These are phyloP conservation scores for Stagonosporopsis tanaceti DNA, from an alignment of 2,329 filamentous ascomycete genomes.

Conservation along the genomic window DNA sequence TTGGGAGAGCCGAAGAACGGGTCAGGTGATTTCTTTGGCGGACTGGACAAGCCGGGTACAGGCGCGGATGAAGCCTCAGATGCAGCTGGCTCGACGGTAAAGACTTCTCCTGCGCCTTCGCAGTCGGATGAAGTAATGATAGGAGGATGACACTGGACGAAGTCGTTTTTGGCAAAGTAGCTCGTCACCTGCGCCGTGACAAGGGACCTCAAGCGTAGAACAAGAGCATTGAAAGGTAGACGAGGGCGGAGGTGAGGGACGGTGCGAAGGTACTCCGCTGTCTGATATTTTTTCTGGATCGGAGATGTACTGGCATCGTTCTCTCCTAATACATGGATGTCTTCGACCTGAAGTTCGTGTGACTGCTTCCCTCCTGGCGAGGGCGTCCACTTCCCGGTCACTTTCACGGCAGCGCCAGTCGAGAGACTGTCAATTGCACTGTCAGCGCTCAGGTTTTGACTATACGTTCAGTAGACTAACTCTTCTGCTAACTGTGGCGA, in stretches of 20 bases:
- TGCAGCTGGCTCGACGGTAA: conserved; percentile 64
- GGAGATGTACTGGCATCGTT: conserved; percentile 88
- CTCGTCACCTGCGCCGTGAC: conserved; percentile 74
- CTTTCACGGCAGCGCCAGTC: conserved; percentile 79
- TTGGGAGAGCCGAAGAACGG: conserved; percentile 87
- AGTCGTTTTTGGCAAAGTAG: conserved; percentile 76
- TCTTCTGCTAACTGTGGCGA: conserved; percentile 73
- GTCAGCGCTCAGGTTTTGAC: conserved; percentile 25
- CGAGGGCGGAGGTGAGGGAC: conserved; percentile 87
- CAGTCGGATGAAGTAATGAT: conserved; percentile 97
- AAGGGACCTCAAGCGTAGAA: conserved; percentile 84
- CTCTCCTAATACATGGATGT: conserved; percentile 74
- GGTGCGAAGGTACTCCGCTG: conserved; percentile 84
- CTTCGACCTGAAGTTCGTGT: conserved; percentile 80
- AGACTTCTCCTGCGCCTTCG: conserved; percentile 95
- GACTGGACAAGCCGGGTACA: conserved; percentile 34
- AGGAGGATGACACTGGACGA: conserved; percentile 87
- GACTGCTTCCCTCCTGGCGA: conserved; percentile 74
- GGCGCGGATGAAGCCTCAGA: conserved; percentile 3
- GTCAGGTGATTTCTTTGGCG: conserved; percentile 37
- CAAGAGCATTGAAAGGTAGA: conserved; percentile 78
- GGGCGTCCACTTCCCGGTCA: conserved; percentile 78
- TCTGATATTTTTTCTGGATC: conserved; percentile 96
- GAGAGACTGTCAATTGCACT: conserved; percentile 67
- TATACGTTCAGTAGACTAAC: conserved; percentile 60